Base-by-base conservation (phyloP, 495 filamentous ascomycete species). In the Penicillium maclennaniae region DNA sequence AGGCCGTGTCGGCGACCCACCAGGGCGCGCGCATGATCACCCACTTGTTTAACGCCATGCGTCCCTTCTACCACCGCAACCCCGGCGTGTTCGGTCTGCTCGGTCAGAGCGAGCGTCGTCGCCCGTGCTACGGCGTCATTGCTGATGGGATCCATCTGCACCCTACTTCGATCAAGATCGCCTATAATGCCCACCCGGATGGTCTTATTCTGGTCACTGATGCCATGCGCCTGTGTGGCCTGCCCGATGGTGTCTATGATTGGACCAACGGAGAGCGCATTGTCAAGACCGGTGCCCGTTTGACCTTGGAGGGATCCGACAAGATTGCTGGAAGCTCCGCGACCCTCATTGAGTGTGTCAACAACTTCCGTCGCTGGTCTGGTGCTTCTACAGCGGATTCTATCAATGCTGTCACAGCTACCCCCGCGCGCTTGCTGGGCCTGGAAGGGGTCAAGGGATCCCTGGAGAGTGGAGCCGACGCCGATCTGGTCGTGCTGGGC, bases 11-110 rank as follows among this genome's bases (percentile, higher is more conserved):
- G 4, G 87, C 87, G 14, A 80, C 91, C 1, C 65, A 70, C n/a
- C 68, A 79, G 19, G 89, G 89, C 40, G 88, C 87, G 2, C 88
- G 76, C 26, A 92, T 90, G 87, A 82, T 95, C 31, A 95, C 90
- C 1, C 90, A 95, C 61, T 77, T 95, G 2, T 95, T 93, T 78
- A 95, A 95, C 62, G 90, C 89, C 15, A 95, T 95, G 89, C 79
- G 83, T 6, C 87, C 87, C 15, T 82, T 92, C 7, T 87, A 90
- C 65, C 89, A 92, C 74, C 85, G 89, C 36, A 87, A 91, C 65
- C 89, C 89, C 0, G 89, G 89, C 39, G 80, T 92, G 57, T 91
- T 92, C 62, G 89, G 90, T 19, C 75, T 91, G 0, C 69, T 95
- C 49, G 71, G 82, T 6, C 74, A 79, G 42, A 71, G 56, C 42